These are phyloP conservation scores for Diplocarpon rosae DNA, from an alignment of 2,329 filamentous ascomycete species.

Conservation along the genomic window DNA sequence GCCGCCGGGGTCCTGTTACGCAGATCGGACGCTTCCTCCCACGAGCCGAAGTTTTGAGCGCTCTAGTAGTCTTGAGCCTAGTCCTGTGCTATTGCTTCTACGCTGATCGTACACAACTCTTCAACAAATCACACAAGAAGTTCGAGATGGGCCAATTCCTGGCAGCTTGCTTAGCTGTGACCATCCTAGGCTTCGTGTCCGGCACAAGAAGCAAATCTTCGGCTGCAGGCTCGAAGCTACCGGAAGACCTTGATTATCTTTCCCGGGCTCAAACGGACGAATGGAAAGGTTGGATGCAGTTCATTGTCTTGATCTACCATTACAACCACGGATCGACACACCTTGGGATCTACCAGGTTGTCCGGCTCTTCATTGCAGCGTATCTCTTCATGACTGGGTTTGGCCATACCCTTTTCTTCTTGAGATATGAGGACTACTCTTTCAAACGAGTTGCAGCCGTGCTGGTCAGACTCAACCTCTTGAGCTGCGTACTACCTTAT, in stretches of 20 bases:
- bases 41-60: constrained; percentile 11
- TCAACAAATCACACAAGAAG: constrained; percentile 40
- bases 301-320: constrained; percentile 43
- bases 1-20: constrained; percentile 10
- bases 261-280: constrained; percentile 49
- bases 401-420: constrained; percentile 48
- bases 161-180: constrained; percentile 19
- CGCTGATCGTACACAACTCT: constrained; percentile 42
- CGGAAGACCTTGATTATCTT: constrained; percentile 31
- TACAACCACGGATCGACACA: constrained; percentile 42
- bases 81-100: constrained; percentile 36
- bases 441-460: constrained; percentile 39
- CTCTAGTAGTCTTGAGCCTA: constrained; percentile 16
- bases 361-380: constrained; percentile 41
- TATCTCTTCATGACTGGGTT: constrained; percentile 55
- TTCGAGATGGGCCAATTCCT: constrained; percentile 30
- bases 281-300: constrained; percentile 57
- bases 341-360: constrained; percentile 42
- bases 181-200: constrained; percentile 26
- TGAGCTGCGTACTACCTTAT: constrained; percentile 42
- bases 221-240: constrained; percentile 1
- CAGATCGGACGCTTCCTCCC: constrained; percentile 15
- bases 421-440: constrained; percentile 45
- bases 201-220: constrained; percentile 16
- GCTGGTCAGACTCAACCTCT: constrained; percentile 45